phyloP scores from a whole-genome alignment of 768 basidiomycete genomes.

The Trametes cinnabarina region DNA sequence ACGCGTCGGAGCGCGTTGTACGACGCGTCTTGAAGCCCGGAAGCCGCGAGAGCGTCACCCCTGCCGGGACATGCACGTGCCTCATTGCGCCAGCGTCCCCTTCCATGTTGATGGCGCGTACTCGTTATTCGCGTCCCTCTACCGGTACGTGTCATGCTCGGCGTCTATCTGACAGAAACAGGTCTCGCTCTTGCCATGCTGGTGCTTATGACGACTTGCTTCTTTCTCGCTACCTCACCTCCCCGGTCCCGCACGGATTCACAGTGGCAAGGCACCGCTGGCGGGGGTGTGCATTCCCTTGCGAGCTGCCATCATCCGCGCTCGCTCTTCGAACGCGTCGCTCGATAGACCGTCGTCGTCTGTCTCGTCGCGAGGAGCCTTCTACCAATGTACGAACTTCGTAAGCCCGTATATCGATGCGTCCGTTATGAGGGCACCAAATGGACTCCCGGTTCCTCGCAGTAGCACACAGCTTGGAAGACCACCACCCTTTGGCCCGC shows the following conservation, averaged over 20 bases:
- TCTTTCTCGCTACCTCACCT: too few species aligned
- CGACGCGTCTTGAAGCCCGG: constrained; percentile 12
- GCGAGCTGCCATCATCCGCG: too few species aligned
- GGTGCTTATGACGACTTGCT: neutral
- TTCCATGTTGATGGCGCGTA: constrained; percentile 7
- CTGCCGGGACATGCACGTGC: neutral
- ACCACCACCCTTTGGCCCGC: too few species aligned
- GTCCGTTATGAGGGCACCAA: too few species aligned
- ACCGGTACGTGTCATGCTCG: neutral
- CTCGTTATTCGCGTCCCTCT: neutral
- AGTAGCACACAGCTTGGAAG: too few species aligned
- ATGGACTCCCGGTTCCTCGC: too few species aligned
- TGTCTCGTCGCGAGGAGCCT: neutral
- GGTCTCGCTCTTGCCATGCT: neutral
- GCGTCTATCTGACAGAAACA: neutral
- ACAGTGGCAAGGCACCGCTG: neutral
- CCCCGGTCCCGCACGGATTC: neutral
- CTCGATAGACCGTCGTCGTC: neutral
- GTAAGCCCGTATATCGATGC: neutral
- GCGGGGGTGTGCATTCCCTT: too few species aligned
- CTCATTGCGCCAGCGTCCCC: neutral
- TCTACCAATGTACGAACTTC: neutral
- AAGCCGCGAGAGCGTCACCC: neutral
- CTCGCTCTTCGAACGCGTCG: too few species aligned
- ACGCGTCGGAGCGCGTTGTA: neutral